Base-by-base conservation (phyloP, 495 filamentous ascomycete genomes). In the Saxophila tyrrhenica region DNA sequence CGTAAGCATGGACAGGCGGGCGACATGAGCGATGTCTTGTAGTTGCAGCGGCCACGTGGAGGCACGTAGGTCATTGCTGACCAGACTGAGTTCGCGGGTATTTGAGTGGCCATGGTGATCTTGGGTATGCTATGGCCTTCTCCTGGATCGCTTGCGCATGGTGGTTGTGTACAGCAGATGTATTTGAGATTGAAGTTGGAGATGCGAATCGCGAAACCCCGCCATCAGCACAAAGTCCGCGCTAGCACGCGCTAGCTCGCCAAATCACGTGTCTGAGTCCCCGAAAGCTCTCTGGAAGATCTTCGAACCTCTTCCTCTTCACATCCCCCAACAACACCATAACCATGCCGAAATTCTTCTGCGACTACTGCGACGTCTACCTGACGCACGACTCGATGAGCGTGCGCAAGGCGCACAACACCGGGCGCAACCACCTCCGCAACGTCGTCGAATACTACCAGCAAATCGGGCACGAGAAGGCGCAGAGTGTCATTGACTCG, bases 341-440 rank as follows among this genome's bases (percentile, higher is more conserved):
- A 19, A 59, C 22, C 11, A 63, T 63, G 61, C 58, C 58, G 41
- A 61, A 61, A 25, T 61, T 58, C 49, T 61, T 61, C 58, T 61
- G 92, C 77, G 92, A 98, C 69, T 98, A 97, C 76, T 98, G 92
- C 79, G 92, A 98, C 84, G 94, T 98, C 69, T 98, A 98, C 78
- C 86, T 98, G 61, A 98, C 94, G 54, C 92, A 98, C 77, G 94
- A 98, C 81, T 94, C 87, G 15, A 98, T 97, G 90, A 94, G 87
- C 73, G 92, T 98, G 65, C 87, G 92, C 65, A 96, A 96, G 73
- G 92, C 92, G 16, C 92, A 98, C 72, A 98, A 98, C 75, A 85
- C 80, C 63, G 92, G 92, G 55, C 80, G 91, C 45, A 98, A 98
- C 72, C 92, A 98, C 65, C 75, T 97, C 47, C 85, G 94, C 57